Conservation (phyloP, 1,284 basidiomycete genomes). For the Trichosporon coremiiforme region DNA sequence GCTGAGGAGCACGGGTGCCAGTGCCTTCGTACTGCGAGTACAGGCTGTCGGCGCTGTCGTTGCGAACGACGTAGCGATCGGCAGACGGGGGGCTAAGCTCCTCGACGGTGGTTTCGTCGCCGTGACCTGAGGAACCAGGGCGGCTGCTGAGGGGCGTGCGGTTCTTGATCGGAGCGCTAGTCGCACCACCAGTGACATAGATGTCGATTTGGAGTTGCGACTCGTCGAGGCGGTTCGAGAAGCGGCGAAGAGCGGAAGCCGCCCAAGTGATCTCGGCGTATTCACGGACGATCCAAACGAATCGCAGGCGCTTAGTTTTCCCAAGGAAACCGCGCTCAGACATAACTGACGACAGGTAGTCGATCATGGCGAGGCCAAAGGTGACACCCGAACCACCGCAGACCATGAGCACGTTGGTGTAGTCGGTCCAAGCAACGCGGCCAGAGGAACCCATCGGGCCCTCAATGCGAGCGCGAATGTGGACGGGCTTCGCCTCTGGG, state of each 20-base stretch:
- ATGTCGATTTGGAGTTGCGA: constrained; percentile 73
- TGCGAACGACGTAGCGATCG: constrained; percentile 5
- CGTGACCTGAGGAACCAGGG: neutral
- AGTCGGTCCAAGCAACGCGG: constrained; percentile 67
- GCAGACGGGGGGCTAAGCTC: constrained; percentile 16
- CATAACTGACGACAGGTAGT: constrained; percentile 70
- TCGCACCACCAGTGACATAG: constrained; percentile 67
- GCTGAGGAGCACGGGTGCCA: constrained; percentile 10
- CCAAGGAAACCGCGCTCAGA: constrained; percentile 41
- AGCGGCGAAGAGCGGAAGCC: constrained; percentile 68
- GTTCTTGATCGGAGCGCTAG: constrained; percentile 7
- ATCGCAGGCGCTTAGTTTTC: constrained; percentile 66
- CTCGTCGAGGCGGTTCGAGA: constrained; percentile 63
- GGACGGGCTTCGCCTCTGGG: constrained; percentile 36
- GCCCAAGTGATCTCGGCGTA: constrained; percentile 83
- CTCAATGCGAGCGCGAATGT: constrained; percentile 69
- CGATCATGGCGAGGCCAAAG: constrained; percentile 72
- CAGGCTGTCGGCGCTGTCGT: constrained; percentile 12
- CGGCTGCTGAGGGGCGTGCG: constrained; percentile 14
- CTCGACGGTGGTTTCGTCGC: neutral
- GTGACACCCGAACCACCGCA: constrained; percentile 79
- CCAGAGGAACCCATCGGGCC: constrained; percentile 75
- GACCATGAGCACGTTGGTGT: constrained; percentile 69
- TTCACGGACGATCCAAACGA: constrained; percentile 82
- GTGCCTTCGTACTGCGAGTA: constrained; percentile 14